Percentiles rank a stretch among this genome's conserved stretches.
These are phyloP conservation scores for Neonectria sp. DNA, from an alignment of 2,329 filamentous ascomycete species.

Conservation along the genomic window DNA sequence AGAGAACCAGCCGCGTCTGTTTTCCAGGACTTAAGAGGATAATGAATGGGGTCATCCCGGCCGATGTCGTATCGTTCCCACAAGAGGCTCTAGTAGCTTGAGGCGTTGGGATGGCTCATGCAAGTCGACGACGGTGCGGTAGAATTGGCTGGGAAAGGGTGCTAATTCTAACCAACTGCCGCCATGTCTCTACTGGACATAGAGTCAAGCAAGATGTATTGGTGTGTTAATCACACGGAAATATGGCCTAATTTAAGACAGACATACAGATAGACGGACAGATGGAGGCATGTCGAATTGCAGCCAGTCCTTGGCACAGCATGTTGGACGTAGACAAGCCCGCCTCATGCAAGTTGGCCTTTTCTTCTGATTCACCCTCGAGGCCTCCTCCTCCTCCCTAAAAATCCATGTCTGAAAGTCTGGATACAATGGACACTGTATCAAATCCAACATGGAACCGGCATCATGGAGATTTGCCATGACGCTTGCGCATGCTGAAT, in stretches of 20 bases:
- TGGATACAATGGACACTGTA: neutral
- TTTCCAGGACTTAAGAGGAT: too few species aligned
- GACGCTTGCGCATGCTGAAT: neutral
- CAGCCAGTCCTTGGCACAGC: neutral
- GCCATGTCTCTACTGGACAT: too few species aligned
- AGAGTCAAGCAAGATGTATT: neutral
- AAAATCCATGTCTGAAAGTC: neutral
- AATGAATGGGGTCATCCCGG: too few species aligned
- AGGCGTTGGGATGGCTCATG: too few species aligned
- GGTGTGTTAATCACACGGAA: neutral
- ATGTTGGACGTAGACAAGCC: neutral
- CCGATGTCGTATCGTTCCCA: too few species aligned
- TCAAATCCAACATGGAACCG: conserved; percentile 2
- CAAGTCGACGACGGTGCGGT: too few species aligned
- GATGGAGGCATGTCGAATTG: neutral
- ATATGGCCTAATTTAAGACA: neutral
- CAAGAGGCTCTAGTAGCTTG: too few species aligned
- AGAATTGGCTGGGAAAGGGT: too few species aligned
- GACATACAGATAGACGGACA: neutral
- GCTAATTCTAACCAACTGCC: too few species aligned
- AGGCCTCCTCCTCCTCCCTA: neutral
- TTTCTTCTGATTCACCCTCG: neutral
- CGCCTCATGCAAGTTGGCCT: neutral
- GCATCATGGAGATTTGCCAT: neutral
- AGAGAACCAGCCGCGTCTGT: too few species aligned